Conservation (phyloP, 2,329 filamentous ascomycete species). For the Ceratocystis ficicola region DNA sequence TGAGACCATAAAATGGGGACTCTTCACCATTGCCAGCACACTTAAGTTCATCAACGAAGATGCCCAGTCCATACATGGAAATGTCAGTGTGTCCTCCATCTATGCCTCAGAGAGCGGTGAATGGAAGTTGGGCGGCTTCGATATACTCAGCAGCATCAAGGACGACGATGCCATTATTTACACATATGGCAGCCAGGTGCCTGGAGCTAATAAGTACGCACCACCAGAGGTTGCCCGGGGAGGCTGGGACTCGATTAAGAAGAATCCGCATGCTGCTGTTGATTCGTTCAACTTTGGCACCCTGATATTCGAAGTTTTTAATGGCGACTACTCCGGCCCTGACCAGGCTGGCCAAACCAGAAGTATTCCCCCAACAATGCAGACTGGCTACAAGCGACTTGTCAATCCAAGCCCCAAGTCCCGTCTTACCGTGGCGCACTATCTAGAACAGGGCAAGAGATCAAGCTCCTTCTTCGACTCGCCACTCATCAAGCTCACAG, state of each 20-base stretch:
- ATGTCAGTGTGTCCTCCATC: conserved; percentile 70
- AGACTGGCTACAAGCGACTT: conserved; percentile 78
- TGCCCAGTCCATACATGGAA: conserved; percentile 81
- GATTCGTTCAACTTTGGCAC: conserved; percentile 82
- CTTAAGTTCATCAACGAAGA: conserved; percentile 94
- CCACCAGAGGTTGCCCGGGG: conserved; percentile 74
- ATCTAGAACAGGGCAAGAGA: conserved; percentile 78
- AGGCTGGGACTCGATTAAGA: conserved; percentile 88
- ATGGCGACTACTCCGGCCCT: conserved; percentile 61
- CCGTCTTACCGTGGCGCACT: conserved; percentile 69
- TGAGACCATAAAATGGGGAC: conserved; percentile 93
- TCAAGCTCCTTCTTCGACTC: conserved; percentile 84
- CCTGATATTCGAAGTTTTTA: conserved; percentile 83
- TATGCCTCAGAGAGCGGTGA: conserved; percentile 94
- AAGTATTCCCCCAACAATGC: conserved; percentile 75
- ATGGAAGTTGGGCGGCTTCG: conserved; percentile 93
- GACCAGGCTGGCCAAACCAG: conserved; percentile 81
- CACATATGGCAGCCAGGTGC: conserved; percentile 77
- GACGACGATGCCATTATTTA: conserved; percentile 92
- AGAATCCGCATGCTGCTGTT: conserved; percentile 64
- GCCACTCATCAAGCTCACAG: conserved; percentile 78
- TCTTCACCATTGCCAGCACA: conserved; percentile 78
- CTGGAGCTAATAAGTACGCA: conserved; percentile 71
- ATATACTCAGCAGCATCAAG: conserved; percentile 86
- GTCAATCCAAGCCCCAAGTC: conserved; percentile 83